Conservation (phyloP, 2,329 filamentous ascomycete species). For the Botrytis deweyae region DNA sequence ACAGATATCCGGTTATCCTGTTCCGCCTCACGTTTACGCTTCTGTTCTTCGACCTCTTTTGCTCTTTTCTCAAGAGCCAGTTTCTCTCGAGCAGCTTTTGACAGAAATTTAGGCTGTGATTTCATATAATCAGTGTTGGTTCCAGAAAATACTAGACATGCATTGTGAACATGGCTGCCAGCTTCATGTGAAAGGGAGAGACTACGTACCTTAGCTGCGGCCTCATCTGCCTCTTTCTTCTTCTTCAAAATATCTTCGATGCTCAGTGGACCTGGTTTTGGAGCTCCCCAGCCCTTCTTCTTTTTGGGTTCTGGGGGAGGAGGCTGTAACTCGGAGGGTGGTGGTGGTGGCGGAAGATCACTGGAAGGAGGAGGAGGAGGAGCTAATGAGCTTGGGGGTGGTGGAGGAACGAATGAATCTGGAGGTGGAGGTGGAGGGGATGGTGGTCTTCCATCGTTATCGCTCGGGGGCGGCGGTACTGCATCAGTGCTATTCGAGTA, state of each 20-base stretch:
- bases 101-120: conserved; percentile 73
- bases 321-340: conserved; percentile 41
- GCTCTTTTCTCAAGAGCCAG: conserved; percentile 74
- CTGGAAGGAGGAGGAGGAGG: conserved; percentile 35
- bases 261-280: conserved; percentile 59
- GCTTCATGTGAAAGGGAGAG: conserved; percentile 16
- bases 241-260: conserved; percentile 83
- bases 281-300: conserved; percentile 52
- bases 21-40: conserved; percentile 46
- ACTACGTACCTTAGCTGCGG: conserved; percentile 66
- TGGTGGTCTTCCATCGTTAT: conserved; percentile 31
- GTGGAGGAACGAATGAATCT: conserved; percentile 42
- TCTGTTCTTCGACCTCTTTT: conserved; percentile 67
- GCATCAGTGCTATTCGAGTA: conserved; percentile 27
- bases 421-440: conserved; percentile 44
- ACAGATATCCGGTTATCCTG: conserved; percentile 28
- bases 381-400: conserved; percentile 40
- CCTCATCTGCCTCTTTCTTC: conserved; percentile 83
- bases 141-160: conserved; percentile 32
- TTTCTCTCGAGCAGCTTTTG: conserved; percentile 77
- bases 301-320: conserved; percentile 51
- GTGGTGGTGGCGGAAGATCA: conserved; percentile 41
- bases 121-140: conserved; percentile 31
- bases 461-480: conserved; percentile 33
- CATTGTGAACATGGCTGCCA: conserved; percentile 37